phyloP scores from a whole-genome alignment of 768 basidiomycete genomes.

The Leccinellum rugosiceps region DNA sequence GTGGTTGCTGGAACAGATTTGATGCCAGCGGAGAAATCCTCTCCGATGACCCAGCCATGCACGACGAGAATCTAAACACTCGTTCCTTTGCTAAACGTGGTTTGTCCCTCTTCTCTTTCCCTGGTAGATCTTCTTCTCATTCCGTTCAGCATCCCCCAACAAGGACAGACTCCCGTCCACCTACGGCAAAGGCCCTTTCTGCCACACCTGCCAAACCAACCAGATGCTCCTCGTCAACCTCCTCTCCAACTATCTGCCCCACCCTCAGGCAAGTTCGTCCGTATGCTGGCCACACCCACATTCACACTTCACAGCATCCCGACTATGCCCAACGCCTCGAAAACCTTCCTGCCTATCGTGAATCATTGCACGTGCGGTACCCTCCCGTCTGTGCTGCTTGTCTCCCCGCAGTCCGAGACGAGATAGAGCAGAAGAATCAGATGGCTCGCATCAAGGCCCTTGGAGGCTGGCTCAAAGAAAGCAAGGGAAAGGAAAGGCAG shows the following conservation, averaged over 20 bases:
- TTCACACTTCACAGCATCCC: constrained; percentile 52
- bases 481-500: constrained; percentile 59
- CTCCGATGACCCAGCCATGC: constrained; percentile 87
- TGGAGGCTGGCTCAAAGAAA: constrained; percentile 64
- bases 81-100: constrained; percentile 72
- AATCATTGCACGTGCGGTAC: constrained; percentile 76
- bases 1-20: constrained; percentile 73
- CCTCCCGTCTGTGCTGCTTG: constrained; percentile 83
- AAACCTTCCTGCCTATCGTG: constrained; percentile 66
- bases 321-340: constrained; percentile 63
- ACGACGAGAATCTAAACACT: constrained; percentile 69
- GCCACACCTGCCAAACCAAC: constrained; percentile 89
- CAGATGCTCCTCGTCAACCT: constrained; percentile 85
- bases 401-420: constrained; percentile 75
- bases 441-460: constrained; percentile 81
- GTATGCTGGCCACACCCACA: background rate
- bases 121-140: background rate
- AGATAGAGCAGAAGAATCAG: constrained; percentile 71
- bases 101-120: constrained; percentile 28
- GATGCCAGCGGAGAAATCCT: constrained; percentile 71
- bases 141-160: constrained; percentile 55
- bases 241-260: constrained; percentile 84
- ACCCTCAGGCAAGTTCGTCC: constrained; percentile 54
- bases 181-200: constrained; percentile 65
- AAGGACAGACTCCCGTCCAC: constrained; percentile 65